phyloP scores from a whole-genome alignment of 768 basidiomycete species.

The Phlebiopsis gigantea region DNA sequence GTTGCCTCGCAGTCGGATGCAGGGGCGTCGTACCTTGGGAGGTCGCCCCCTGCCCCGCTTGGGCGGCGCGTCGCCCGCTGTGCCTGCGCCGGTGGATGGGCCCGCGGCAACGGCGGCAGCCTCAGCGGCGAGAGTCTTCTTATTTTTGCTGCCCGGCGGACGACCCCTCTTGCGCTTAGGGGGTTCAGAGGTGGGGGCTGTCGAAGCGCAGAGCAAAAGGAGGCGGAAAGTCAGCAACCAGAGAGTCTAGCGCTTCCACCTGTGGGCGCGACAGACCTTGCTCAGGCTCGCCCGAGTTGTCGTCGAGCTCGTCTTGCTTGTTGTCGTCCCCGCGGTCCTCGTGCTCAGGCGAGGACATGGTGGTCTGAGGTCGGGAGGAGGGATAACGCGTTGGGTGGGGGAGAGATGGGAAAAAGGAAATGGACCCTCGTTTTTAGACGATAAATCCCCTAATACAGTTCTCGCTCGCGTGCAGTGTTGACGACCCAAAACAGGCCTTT shows the following conservation, averaged over 20 bases:
- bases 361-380: constrained; percentile 23
- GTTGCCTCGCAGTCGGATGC: background rate
- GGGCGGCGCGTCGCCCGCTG: constrained; percentile 20
- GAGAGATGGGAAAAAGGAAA: constrained; percentile 53
- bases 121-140: constrained; percentile 38
- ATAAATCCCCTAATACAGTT: constrained; percentile 67
- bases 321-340: constrained; percentile 46
- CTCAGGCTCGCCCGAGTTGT: constrained; percentile 33
- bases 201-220: constrained; percentile 26
- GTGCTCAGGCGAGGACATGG: constrained; percentile 61
- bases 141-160: constrained; percentile 85
- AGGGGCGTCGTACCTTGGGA: constrained; percentile 37
- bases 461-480: constrained; percentile 54
- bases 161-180: constrained; percentile 81
- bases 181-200: constrained; percentile 30
- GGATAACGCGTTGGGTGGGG: constrained; percentile 36
- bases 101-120: constrained; percentile 21
- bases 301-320: constrained; percentile 57
- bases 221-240: constrained; percentile 19
- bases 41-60: constrained; percentile 49
- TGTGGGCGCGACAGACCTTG: constrained; percentile 22
- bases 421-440: constrained; percentile 69
- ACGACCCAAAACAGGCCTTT: constrained; percentile 45
- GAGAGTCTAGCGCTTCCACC: constrained; percentile 11
- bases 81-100: constrained; percentile 14